Evolutionary conservation across 352 stramenopile species (phyloP).

Genomic region (Pythium aristosporum): DNA sequence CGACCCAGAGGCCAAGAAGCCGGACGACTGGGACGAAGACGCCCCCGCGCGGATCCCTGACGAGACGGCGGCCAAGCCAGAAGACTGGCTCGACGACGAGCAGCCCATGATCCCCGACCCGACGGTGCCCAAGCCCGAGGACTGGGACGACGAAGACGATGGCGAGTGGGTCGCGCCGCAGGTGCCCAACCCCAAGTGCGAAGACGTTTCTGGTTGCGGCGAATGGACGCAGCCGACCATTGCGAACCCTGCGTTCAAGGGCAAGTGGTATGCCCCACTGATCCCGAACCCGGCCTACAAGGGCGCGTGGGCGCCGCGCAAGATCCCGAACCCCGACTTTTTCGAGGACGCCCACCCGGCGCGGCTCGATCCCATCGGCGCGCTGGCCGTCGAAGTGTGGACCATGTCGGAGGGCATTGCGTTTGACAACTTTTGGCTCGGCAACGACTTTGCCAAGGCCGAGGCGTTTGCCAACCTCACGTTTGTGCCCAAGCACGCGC

Average conservation of each 20-base stretch:
- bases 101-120: conserved; percentile 78
- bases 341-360: conserved; percentile 84
- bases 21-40: conserved; percentile 93
- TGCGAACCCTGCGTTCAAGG: conserved; percentile 91
- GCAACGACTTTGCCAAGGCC: conserved; percentile 77
- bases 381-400: conserved; percentile 91
- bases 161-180: conserved; percentile 89
- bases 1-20: conserved; percentile 87
- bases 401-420: conserved; percentile 88
- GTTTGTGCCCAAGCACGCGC: conserved; percentile 72
- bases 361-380: conserved; percentile 85
- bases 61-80: conserved; percentile 82
- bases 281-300: conserved; percentile 94
- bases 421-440: conserved; percentile 94
- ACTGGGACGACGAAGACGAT: conserved; percentile 95
- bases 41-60: conserved; percentile 86
- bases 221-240: conserved; percentile 88
- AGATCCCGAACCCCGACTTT: conserved; percentile 90
- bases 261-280: conserved; percentile 89
- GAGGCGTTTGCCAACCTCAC: conserved; percentile 76
- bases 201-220: conserved; percentile 84
- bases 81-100: conserved; percentile 90
- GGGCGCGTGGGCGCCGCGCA: conserved; percentile 85
- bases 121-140: conserved; percentile 76
- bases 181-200: conserved; percentile 90